A percentile compares a stretch with the other conserved stretches of the same genome.
Conservation (phyloP, 345 rosid genomes). For the Clausena lansium region DNA sequence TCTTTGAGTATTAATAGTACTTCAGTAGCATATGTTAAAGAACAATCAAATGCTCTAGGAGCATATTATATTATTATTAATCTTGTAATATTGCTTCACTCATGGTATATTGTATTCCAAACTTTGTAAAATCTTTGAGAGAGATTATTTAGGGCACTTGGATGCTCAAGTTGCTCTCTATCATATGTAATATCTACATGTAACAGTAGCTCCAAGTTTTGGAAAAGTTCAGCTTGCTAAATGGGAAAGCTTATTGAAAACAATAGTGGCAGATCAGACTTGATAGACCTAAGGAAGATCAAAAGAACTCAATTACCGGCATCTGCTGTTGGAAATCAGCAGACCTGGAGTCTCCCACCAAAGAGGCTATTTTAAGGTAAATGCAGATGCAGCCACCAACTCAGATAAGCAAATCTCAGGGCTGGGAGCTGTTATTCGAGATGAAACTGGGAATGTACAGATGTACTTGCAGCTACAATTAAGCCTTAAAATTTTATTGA, state of each 20-base stretch:
- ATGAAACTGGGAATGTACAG: too few relatives aligned
- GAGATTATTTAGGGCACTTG: neutral
- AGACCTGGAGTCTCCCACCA: too few relatives aligned
- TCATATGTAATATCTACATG: neutral
- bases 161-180: neutral
- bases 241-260: neutral
- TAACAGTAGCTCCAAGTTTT: neutral
- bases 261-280: too few relatives aligned
- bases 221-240: neutral
- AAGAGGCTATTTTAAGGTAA: too few relatives aligned
- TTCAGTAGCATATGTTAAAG: neutral
- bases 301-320: too few relatives aligned
- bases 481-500: too few relatives aligned
- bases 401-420: too few relatives aligned
- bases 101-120: neutral
- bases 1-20: neutral
- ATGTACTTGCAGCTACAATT: too few relatives aligned
- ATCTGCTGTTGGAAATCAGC: too few relatives aligned
- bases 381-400: too few relatives aligned
- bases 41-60: neutral
- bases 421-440: too few relatives aligned
- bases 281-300: too few relatives aligned
- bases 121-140: neutral
- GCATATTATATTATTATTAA: neutral
- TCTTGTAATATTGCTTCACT: neutral